A percentile compares a stretch with the other conserved stretches of the same genome.
These are phyloP conservation scores for Macadamia tetraphylla DNA, from an alignment of 164 flowering plant genomes.

Conservation along the genomic window DNA sequence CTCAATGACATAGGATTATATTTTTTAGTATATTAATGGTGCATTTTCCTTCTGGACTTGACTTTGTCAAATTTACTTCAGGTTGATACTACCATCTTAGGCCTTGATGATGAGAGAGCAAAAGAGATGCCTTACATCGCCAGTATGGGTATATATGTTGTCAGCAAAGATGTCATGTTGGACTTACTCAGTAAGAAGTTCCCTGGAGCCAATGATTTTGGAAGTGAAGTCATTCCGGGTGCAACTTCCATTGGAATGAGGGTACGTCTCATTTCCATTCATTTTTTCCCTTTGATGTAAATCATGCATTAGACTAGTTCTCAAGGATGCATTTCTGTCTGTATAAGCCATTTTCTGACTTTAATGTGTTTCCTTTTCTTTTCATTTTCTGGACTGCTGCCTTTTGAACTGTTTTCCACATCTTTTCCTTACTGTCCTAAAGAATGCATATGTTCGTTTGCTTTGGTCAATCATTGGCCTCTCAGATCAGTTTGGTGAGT, in stretches of 20 bases:
- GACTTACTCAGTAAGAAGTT: slow-evolving; percentile 68
- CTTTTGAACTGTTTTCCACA: background rate
- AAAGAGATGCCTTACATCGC: slow-evolving; percentile 95
- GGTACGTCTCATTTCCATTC: slow-evolving; percentile 31
- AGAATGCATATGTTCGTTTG: background rate
- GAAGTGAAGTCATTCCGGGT: slow-evolving; percentile 97
- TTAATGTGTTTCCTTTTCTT: no score
- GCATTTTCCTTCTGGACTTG: background rate
- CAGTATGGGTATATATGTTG: slow-evolving; percentile 98
- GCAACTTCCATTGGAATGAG: slow-evolving; percentile 87
- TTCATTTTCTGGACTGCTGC: background rate
- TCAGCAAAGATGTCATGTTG: slow-evolving; percentile 90
- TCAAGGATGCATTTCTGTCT: background rate
- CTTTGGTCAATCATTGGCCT: background rate
- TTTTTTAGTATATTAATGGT: background rate
- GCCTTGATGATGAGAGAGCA: slow-evolving; percentile 87
- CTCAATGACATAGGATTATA: background rate
- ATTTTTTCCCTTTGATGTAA: background rate
- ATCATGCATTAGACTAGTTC: background rate
- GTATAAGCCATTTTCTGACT: no score
- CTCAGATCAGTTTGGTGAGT: background rate
- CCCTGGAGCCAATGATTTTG: slow-evolving; percentile 97
- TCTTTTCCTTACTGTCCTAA: background rate
- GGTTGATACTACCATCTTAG: slow-evolving; percentile 83
- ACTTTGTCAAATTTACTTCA: slow-evolving; percentile 14